Conservation (phyloP, 768 basidiomycete species). For the Mycena albidolilacea region DNA sequence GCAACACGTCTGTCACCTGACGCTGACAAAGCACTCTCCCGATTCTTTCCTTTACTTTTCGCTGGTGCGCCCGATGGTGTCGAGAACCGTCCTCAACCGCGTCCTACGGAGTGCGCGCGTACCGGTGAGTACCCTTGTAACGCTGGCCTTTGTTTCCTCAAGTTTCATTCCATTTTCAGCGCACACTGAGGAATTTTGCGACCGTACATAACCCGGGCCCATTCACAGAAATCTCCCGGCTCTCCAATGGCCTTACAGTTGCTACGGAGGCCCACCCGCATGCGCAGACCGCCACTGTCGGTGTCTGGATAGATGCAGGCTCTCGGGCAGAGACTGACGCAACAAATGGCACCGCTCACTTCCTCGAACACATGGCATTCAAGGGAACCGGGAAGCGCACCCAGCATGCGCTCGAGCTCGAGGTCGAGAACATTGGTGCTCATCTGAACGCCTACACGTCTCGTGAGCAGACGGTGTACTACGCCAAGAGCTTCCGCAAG, state of each 20-base stretch:
- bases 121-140: slow-evolving; percentile 48
- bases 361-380: slow-evolving; percentile 99
- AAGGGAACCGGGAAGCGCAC: slow-evolving; percentile 93
- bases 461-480: slow-evolving; percentile 99
- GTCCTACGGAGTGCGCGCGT: slow-evolving; percentile 50
- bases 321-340: slow-evolving; percentile 96
- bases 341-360: slow-evolving; percentile 97
- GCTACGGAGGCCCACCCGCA: slow-evolving; percentile 93
- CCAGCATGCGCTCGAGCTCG: slow-evolving; percentile 93
- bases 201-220: slow-evolving; percentile 81
- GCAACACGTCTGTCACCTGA: slow-evolving; percentile 9
- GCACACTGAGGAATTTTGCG: slow-evolving; percentile 79
- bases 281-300: slow-evolving; percentile 97
- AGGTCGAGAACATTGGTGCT: slow-evolving; percentile 98
- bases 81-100: slow-evolving; percentile 49
- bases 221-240: slow-evolving; percentile 91
- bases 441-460: slow-evolving; percentile 99
- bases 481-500: slow-evolving; percentile 98
- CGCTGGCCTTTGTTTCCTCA: not conserved
- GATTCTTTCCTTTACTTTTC: slow-evolving; percentile 28
- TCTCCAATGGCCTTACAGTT: slow-evolving; percentile 95
- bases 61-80: slow-evolving; percentile 47
- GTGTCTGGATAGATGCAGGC: slow-evolving; percentile 99
- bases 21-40: slow-evolving; percentile 2
- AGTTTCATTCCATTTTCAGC: slow-evolving; percentile 48